A percentile compares a stretch with the other conserved stretches of the same genome.
phyloP scores from a whole-genome alignment of 805 yeast genomes.

The Clavispora fructus region DNA sequence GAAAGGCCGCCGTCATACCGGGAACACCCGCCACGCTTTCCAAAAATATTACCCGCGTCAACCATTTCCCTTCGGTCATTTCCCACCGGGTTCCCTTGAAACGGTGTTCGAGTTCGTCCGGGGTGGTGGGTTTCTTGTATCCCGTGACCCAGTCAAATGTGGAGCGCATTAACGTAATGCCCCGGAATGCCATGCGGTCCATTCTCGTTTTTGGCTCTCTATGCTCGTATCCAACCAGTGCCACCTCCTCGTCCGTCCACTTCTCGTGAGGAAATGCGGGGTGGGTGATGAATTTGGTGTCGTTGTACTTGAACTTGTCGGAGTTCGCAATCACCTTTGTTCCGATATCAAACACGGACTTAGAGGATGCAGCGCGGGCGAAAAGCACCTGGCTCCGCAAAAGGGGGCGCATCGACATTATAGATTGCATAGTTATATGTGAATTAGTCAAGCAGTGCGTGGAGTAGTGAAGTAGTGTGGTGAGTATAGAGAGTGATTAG shows the following conservation, averaged over 20 bases:
- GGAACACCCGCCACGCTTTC: slow-evolving; percentile 80
- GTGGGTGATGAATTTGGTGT: slow-evolving; percentile 33
- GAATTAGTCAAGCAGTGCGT: too few species aligned
- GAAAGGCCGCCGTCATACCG: slow-evolving; percentile 69
- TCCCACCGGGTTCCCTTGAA: slow-evolving; percentile 38
- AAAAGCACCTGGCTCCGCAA: not conserved
- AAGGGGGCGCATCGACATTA: not conserved
- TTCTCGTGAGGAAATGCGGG: slow-evolving; percentile 35
- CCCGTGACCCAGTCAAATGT: slow-evolving; percentile 63
- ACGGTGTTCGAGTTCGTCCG: slow-evolving; percentile 18
- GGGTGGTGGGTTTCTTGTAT: slow-evolving; percentile 50
- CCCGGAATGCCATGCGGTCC: slow-evolving; percentile 48
- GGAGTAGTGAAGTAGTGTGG: not conserved
- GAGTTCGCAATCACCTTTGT: slow-evolving; percentile 11
- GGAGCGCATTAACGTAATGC: slow-evolving; percentile 41
- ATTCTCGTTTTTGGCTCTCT: slow-evolving; percentile 41
- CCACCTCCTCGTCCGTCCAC: slow-evolving; percentile 27
- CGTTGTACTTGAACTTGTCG: slow-evolving; percentile 20
- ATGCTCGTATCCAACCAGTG: slow-evolving; percentile 44
- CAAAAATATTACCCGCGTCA: slow-evolving; percentile 55
- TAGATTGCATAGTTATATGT: not conserved
- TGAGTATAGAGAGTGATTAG: not conserved
- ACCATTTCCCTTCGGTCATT: slow-evolving; percentile 63
- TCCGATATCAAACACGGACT: slow-evolving; percentile 6
- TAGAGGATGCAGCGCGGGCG: not conserved